Base-by-base conservation (phyloP, 345 rosid species). In the Euclidium syriacum region DNA sequence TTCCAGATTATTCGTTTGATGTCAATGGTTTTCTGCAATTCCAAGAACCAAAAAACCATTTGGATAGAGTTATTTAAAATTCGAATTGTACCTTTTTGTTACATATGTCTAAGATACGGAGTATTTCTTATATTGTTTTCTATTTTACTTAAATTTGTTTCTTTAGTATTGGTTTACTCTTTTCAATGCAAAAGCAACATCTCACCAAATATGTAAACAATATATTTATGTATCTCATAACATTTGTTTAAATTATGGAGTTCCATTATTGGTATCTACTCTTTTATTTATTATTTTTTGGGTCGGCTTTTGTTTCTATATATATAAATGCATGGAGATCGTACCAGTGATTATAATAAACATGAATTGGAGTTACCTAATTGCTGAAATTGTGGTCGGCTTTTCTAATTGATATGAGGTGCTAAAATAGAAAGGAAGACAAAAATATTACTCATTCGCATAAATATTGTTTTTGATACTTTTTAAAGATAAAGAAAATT, bases 11-110 rank as follows among this genome's bases (percentile, higher is more conserved):
- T 65, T 73, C 76, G 34, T 68, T 60, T 42, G 77, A 75, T 71
- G 73, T 68, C 56, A 77, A 74, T 65, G 80, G 73, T 3, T 66
- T 68, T 33, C 23, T 82, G 61, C 82, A 75, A 73, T 71, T 58
- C 52, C 27, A 64, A 70, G 64, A 54, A 62, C 54, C 63, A 54
- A 55, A 41, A 47, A 32, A 30, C 44, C 51, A 38, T 20, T 63
- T 64, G 58, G 52, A 55, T 24, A 54, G 46, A 30, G 58, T 70
- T 36, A 27, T 70, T 49, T 70, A 14, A 12, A 32, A 6, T 17
- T 9, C 8, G 0, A 4, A 17, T 3, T 10, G 27, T 39, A 27
- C 30, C 66, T 23, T 56, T 39, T 51, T 40, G 41, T 44, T 59
- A 41, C 52, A 49, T 67, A 58, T 58, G 19, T n/a, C n/a, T n/a